These are phyloP conservation scores for Hygrophorus russula DNA, from an alignment of 768 basidiomycete species.

Conservation along the genomic window DNA sequence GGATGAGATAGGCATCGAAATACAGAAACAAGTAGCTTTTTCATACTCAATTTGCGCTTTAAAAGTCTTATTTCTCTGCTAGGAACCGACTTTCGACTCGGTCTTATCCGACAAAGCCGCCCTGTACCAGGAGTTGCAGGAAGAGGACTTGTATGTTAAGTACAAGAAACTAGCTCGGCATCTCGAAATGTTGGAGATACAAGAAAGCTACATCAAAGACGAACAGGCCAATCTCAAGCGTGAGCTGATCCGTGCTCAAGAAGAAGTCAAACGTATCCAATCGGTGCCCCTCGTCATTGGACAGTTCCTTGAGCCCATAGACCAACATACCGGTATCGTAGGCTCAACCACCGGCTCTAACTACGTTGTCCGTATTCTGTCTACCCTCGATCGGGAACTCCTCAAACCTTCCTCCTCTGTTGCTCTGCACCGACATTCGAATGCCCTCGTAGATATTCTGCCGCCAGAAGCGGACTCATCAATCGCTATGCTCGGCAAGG, in stretches of 20 bases:
- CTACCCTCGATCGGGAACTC: conserved; percentile 92
- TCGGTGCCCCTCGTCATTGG: conserved; percentile 98
- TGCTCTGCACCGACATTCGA: conserved; percentile 97
- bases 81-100: conserved; percentile 89
- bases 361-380: conserved; percentile 95
- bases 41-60: background rate
- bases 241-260: conserved; percentile 96
- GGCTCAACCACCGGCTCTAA: conserved; percentile 97
- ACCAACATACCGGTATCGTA: conserved; percentile 94
- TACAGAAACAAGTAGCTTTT: conserved; percentile 62
- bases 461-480: conserved; percentile 98
- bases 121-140: conserved; percentile 77
- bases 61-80: conserved; percentile 5
- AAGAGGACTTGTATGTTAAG: conserved; percentile 92
- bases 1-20: conserved; percentile 86
- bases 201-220: conserved; percentile 97
- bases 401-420: conserved; percentile 96
- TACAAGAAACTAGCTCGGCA: conserved; percentile 95
- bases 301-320: conserved; percentile 98
- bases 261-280: conserved; percentile 99
- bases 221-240: conserved; percentile 97
- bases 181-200: conserved; percentile 88
- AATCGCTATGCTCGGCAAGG: conserved; percentile 87
- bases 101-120: conserved; percentile 84
- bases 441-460: conserved; percentile 94